Evolutionary conservation across 2,329 filamentous ascomycete genomes (phyloP).

Genomic region (Mycosphaerella sp.): DNA sequence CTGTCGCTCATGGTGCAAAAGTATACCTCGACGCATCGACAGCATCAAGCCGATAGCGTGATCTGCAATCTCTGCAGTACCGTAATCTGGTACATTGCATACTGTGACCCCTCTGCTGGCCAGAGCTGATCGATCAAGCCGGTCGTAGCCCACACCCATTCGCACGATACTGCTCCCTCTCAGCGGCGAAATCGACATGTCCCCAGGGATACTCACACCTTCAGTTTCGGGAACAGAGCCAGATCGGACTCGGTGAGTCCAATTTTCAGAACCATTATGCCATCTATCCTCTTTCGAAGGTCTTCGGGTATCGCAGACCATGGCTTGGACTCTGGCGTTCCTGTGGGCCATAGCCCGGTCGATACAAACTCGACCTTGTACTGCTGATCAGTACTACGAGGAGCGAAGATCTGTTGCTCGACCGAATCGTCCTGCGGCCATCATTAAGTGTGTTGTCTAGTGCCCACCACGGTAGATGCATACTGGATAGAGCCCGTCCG

Average conservation of each 20-base stretch:
- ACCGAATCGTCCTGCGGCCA: constrained; percentile 20
- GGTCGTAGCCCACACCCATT: constrained; percentile 33
- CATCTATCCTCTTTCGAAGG: constrained; percentile 25
- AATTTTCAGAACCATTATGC: constrained; percentile 31
- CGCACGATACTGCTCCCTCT: constrained; percentile 25
- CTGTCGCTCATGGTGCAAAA: constrained; percentile 31
- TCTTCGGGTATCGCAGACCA: constrained; percentile 30
- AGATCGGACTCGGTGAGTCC: constrained; percentile 26
- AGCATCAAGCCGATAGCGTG: constrained; percentile 30
- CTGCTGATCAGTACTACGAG: constrained; percentile 19
- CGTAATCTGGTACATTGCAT: constrained; percentile 33
- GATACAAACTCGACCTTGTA: constrained; percentile 28
- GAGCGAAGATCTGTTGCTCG: constrained; percentile 29
- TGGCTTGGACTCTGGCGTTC: constrained; percentile 22
- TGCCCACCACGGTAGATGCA: neutral
- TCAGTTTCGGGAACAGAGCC: constrained; percentile 29
- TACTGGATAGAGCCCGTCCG: constrained; percentile 28
- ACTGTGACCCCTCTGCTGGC: constrained; percentile 26
- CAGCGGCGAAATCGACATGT: neutral
- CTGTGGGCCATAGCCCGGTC: constrained; percentile 23
- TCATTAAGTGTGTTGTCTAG: neutral
- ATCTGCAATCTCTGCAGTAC: constrained; percentile 32
- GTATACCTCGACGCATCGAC: constrained; percentile 28
- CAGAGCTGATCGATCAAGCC: constrained; percentile 28
- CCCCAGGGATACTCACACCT: constrained; percentile 24